Evolutionary conservation across 1,284 basidiomycete genomes (phyloP).

Genomic region (Rhodotorula sp.): DNA sequence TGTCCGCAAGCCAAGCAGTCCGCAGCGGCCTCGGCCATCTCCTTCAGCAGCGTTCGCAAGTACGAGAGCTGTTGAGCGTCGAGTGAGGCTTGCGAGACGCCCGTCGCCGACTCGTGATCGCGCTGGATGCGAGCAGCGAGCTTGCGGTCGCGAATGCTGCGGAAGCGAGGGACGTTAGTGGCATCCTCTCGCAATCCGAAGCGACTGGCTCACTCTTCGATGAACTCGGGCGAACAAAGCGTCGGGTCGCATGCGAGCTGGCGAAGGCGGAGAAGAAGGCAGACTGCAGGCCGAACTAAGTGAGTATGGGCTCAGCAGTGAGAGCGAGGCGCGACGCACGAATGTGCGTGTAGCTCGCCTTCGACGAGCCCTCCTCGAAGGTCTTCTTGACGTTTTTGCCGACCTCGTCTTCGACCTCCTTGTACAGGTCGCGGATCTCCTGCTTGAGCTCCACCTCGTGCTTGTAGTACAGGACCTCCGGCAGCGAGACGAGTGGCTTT

Average conservation of each 20-base stretch:
- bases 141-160: slow-evolving; percentile 32
- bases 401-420: slow-evolving; percentile 66
- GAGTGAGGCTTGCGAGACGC: neutral
- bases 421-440: slow-evolving; percentile 69
- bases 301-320: neutral
- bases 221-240: slow-evolving; percentile 69
- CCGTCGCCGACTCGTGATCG: slow-evolving; percentile 8
- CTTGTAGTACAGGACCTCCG: slow-evolving; percentile 63
- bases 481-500: slow-evolving; percentile 67
- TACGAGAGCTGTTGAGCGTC: slow-evolving; percentile 14
- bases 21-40: slow-evolving; percentile 15
- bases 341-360: slow-evolving; percentile 41
- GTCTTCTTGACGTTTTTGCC: slow-evolving; percentile 61
- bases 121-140: slow-evolving; percentile 24
- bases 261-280: slow-evolving; percentile 71
- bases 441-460: slow-evolving; percentile 61
- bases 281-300: slow-evolving; percentile 56
- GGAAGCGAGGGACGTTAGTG: neutral
- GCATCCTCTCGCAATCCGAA: neutral
- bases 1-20: slow-evolving; percentile 33
- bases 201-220: slow-evolving; percentile 53
- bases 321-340: slow-evolving; percentile 39
- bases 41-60: slow-evolving; percentile 18
- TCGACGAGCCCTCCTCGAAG: slow-evolving; percentile 50
- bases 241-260: slow-evolving; percentile 79